Evolutionary conservation across 2,329 filamentous ascomycete genomes (phyloP), one percentile per base, ranked within the genome.

Genomic region (Dactylellina parvicollis): DNA sequence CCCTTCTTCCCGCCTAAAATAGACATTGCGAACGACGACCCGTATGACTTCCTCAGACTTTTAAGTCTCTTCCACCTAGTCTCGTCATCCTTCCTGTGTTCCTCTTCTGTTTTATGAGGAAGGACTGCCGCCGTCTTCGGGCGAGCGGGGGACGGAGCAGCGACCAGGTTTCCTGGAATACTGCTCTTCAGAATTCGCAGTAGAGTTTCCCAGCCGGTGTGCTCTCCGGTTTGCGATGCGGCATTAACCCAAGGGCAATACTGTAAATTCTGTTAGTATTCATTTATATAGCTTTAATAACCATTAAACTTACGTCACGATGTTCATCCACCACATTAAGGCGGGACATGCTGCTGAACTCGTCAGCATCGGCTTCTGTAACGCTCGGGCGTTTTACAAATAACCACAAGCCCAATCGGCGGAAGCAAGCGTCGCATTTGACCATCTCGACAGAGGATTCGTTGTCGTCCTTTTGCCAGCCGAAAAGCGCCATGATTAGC

Each of bases 351-450:
- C 86, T 85, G 1, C 88, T 86, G 0, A 86, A 85, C 3, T 86
- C 83, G 9, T 89, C 80, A 8, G 88, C 81, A 34, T 84, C 81
- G 0, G 84, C 84, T 14, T 82, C 80, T 0, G 83, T 82, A 67
- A 87, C 85, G 28, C 90, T 85, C 77, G 87, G 86, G 80, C 89
- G 92, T 80, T 88, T 89, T 78, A 88, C 90, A 80, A 96, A 98
- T 83, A 99, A 90, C 95, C 95, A 99, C 1, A 99, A 84, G 0
- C 95, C 95, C 0, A 98, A 84, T 1, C 93, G 88, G 70, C 95
- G 88, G 78, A 96, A 90, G 79, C 95, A 99, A 18, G 92, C 91
- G 69, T 89, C 86, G 80, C 95, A 99, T 3, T 88, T 88, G 4
- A 91, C 89, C 14, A 94, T 86, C 49, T 74, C 70, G 5, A 74